Percentiles rank a stretch among this genome's conserved stretches.
These are phyloP conservation scores for Scytalidium lignicola DNA, from an alignment of 2,329 filamentous ascomycete genomes.

Conservation along the genomic window DNA sequence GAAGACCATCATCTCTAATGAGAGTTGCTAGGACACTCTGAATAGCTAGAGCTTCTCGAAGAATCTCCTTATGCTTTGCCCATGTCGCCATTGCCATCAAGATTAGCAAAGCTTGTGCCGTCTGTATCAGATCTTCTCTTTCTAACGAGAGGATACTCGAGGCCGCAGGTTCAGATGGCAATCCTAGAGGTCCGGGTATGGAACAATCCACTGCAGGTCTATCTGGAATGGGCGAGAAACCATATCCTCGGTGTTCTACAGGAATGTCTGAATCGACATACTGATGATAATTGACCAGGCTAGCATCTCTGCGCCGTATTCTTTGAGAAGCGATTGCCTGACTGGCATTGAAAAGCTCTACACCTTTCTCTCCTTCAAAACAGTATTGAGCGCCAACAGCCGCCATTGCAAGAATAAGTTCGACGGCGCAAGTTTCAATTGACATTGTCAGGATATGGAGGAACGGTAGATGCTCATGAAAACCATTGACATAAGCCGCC, in stretches of 20 bases:
- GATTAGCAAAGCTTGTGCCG: conserved; percentile 58
- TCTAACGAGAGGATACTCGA: not conserved
- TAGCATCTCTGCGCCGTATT: conserved; percentile 51
- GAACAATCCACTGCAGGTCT: not conserved
- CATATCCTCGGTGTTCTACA: conserved; percentile 33
- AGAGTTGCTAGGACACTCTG: conserved; percentile 54
- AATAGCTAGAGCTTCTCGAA: conserved; percentile 45
- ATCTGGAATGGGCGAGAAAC: conserved; percentile 20
- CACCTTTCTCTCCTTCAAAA: conserved; percentile 54
- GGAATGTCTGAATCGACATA: conserved; percentile 24
- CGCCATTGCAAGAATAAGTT: conserved; percentile 61
- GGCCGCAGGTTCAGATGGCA: conserved; percentile 4
- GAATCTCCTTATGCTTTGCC: conserved; percentile 46
- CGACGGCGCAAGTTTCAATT: conserved; percentile 58
- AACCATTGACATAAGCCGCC: conserved; percentile 65
- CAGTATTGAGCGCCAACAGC: conserved; percentile 64
- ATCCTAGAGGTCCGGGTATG: not conserved
- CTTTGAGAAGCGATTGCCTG: conserved; percentile 55
- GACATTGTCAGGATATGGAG: conserved; percentile 63
- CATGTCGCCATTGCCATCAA: conserved; percentile 57
- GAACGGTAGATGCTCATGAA: conserved; percentile 56
- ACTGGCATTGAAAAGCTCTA: conserved; percentile 57
- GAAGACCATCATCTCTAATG: conserved; percentile 52
- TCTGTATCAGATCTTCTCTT: conserved; percentile 40
- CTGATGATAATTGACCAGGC: conserved; percentile 34